These are phyloP conservation scores for Colletotrichum sidae DNA, from an alignment of 2,329 filamentous ascomycete species.

Conservation along the genomic window DNA sequence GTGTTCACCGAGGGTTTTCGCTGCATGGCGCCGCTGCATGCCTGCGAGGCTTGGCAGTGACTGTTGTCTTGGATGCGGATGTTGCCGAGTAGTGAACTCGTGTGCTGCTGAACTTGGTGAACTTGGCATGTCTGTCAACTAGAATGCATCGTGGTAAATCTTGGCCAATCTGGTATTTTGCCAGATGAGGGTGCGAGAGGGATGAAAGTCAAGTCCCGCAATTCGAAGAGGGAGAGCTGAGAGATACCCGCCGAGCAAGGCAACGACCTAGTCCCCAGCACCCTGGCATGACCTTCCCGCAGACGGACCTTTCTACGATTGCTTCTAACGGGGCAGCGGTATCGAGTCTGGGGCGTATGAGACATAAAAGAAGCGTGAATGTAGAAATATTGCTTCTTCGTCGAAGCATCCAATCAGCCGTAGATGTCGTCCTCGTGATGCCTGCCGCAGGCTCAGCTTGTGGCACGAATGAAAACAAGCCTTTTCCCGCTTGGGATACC, in stretches of 20 bases:
- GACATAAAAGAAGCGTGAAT: slow-evolving; percentile 15
- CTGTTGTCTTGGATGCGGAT: background rate
- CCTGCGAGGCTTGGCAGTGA: slow-evolving; percentile 27
- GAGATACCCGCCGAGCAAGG: background rate
- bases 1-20: slow-evolving; percentile 20
- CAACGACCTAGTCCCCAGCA: background rate
- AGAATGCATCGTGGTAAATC: background rate
- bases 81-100: background rate
- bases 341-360: slow-evolving; percentile 13
- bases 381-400: slow-evolving; percentile 27
- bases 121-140: background rate
- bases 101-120: background rate
- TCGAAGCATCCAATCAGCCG: slow-evolving; percentile 18
- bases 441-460: slow-evolving; percentile 3
- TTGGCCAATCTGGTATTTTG: background rate
- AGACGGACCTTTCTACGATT: slow-evolving; percentile 2
- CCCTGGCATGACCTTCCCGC: slow-evolving; percentile 1
- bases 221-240: background rate
- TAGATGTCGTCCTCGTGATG: background rate
- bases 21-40: slow-evolving; percentile 31
- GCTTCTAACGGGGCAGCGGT: background rate
- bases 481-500: slow-evolving; percentile 12
- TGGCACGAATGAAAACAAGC: slow-evolving; percentile 24
- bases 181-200: too few species aligned
- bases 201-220: background rate